Evolutionary conservation across 805 yeast species (phyloP).

Genomic region (Aciculoconidium aculeatum): DNA sequence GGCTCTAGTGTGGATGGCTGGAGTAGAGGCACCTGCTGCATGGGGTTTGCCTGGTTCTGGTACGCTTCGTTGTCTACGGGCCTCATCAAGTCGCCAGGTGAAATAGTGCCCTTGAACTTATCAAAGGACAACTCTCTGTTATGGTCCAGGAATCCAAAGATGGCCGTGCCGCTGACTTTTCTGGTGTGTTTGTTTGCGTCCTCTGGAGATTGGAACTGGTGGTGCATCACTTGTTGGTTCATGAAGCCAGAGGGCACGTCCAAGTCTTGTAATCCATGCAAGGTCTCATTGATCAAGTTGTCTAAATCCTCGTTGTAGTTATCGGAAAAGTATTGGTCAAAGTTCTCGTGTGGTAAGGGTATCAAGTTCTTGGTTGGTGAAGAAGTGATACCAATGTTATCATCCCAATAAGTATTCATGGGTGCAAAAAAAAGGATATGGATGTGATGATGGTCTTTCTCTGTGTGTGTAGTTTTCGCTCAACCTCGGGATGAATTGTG

Average conservation of each 20-base stretch:
- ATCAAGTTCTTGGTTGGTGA: slow-evolving; percentile 5
- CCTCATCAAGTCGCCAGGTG: slow-evolving; percentile 29
- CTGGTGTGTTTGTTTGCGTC: slow-evolving; percentile 41
- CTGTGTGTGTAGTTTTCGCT: no score
- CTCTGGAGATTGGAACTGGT: slow-evolving; percentile 11
- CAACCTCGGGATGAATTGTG: no score
- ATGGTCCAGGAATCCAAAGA: slow-evolving; percentile 68
- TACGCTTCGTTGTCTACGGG: slow-evolving; percentile 11
- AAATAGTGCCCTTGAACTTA: slow-evolving; percentile 35
- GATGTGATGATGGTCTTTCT: no score
- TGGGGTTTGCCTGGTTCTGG: no score
- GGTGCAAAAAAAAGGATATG: no score
- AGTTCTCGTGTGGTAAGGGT: slow-evolving; percentile 43
- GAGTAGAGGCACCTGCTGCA: neutral
- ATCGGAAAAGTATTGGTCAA: slow-evolving; percentile 39
- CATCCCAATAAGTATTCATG: no score
- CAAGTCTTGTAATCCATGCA: slow-evolving; percentile 53
- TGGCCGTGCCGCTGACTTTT: slow-evolving; percentile 72
- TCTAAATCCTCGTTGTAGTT: slow-evolving; percentile 43
- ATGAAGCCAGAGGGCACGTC: slow-evolving; percentile 50
- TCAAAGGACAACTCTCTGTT: slow-evolving; percentile 57
- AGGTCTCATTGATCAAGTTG: slow-evolving; percentile 50
- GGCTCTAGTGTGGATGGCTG: slow-evolving; percentile 12
- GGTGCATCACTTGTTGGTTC: slow-evolving; percentile 8
- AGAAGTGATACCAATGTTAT: no score